Evolutionary conservation across 2,329 filamentous ascomycete genomes (phyloP), one percentile per base, ranked within the genome.

Genomic region (Drechslera avenae): DNA sequence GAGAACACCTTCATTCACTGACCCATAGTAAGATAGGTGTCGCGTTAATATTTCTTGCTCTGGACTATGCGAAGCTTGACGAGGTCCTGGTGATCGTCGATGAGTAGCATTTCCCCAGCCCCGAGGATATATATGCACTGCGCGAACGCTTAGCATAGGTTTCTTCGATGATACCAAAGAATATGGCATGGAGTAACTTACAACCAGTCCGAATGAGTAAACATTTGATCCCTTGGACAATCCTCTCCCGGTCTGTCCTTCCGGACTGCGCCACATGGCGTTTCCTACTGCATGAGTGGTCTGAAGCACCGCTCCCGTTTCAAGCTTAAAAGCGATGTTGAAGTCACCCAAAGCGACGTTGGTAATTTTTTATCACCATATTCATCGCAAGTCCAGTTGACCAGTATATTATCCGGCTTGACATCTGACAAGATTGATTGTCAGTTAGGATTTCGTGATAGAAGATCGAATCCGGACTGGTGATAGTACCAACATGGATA

Each of bases 251-350:
- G 68, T 71, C 53, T 75, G 70, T 50, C 63, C 69, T 65, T 76
- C 73, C 46, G 66, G 73, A 60, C 72, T 76, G 61, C 71, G 68
- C 72, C 71, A 75, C 68, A 75, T 75, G 16, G 52, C 66, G 55
- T 76, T 75, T 12, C 71, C 72, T 58, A 75, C 60, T 50, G 63
- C 62, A 59, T 67, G 49, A 47, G 55, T 60, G 5, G 62, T 67
- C 14, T 62, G 50, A 53, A 56, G 56, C 44, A 56, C 41, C 40
- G 63, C 52, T 59, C 60, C 63, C 32, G 52, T 50, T 55, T 72
- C 54, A n/a, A 57, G 55, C 56, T 73, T 68, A 48, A 57, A 71
- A 57, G 67, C 62, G 44, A 72, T 58, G 51, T 75, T 70, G 41
- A 75, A 73, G 59, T 76, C 68, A 28, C 72, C 73, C 23, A 76